Conservation (phyloP, 371 early-diverging fungal genomes). For the Haplosporangium sp. region DNA sequence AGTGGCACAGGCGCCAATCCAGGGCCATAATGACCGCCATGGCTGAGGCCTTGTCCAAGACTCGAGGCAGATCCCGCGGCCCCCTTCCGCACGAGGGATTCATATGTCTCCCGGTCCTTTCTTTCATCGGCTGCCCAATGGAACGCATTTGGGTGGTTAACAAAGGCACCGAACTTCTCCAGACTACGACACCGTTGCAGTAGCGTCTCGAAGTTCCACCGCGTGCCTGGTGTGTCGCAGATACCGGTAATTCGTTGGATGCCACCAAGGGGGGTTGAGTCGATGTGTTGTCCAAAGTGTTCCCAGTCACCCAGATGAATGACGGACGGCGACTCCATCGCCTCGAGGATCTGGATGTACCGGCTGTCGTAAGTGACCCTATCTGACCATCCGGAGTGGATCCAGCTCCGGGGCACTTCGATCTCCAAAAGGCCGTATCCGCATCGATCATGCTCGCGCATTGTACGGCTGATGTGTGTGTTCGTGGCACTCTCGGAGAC, state of each 20-base stretch:
- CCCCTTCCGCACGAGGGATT: slow-evolving; percentile 9
- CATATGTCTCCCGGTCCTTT: slow-evolving; percentile 22
- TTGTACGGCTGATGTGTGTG: background rate
- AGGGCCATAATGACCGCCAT: slow-evolving; percentile 22
- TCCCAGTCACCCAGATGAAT: slow-evolving; percentile 25
- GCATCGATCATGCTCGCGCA: background rate
- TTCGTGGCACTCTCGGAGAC: background rate
- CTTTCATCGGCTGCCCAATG: slow-evolving; percentile 30
- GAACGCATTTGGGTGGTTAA: slow-evolving; percentile 8
- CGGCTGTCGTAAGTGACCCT: slow-evolving; percentile 4
- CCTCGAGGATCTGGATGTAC: slow-evolving; percentile 21
- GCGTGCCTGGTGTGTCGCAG: slow-evolving; percentile 11
- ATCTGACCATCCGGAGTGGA: slow-evolving; percentile 4
- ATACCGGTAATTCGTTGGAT: slow-evolving; percentile 19
- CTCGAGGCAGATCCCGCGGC: slow-evolving; percentile 8
- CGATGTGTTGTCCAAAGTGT: slow-evolving; percentile 4
- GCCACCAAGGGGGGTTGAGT: slow-evolving; percentile 1
- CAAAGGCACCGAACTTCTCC: slow-evolving; percentile 15
- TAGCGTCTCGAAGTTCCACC: slow-evolving; percentile 15
- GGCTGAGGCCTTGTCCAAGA: slow-evolving; percentile 14
- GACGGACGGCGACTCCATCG: slow-evolving; percentile 7
- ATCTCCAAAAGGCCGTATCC: slow-evolving; percentile 19
- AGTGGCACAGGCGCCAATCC: slow-evolving; percentile 25
- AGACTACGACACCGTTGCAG: slow-evolving; percentile 32
- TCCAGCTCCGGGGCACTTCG: slow-evolving; percentile 14